phyloP scores from a whole-genome alignment of 306 rosid genomes.

The Vachellia pachyceras region DNA sequence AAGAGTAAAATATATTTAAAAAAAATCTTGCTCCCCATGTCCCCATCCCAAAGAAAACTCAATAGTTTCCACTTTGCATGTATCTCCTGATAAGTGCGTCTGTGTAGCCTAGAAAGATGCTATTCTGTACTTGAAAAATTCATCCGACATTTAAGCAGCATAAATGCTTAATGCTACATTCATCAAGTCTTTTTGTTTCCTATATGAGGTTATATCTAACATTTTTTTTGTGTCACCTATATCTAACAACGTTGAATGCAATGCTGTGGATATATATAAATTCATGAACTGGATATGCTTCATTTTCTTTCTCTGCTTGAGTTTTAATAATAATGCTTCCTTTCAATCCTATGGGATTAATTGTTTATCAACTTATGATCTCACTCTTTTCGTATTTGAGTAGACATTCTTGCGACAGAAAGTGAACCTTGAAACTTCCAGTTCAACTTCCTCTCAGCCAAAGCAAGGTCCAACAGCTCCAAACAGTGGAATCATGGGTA shows the following conservation, averaged over 20 bases:
- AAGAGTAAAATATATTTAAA: background rate
- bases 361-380: conserved; percentile 37
- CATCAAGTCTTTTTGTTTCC: background rate
- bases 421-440: conserved; percentile 69
- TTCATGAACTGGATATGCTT: background rate
- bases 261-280: background rate
- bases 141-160: background rate
- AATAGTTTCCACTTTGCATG: background rate
- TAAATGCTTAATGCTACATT: background rate
- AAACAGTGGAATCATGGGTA: conserved; percentile 38
- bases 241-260: background rate
- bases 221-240: background rate
- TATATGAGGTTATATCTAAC: conserved; percentile 9
- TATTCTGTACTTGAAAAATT: background rate
- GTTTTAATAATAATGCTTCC: background rate
- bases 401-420: conserved; percentile 98
- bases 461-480: conserved; percentile 51
- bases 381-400: conserved; percentile 15
- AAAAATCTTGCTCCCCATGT: no score
- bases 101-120: background rate
- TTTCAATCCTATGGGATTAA: conserved; percentile 25
- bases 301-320: background rate
- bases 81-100: background rate
- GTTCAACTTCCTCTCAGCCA: conserved; percentile 44
- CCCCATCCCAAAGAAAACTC: background rate